Base-by-base conservation (phyloP, 768 basidiomycete genomes). In the Hemileccinum impolitum region DNA sequence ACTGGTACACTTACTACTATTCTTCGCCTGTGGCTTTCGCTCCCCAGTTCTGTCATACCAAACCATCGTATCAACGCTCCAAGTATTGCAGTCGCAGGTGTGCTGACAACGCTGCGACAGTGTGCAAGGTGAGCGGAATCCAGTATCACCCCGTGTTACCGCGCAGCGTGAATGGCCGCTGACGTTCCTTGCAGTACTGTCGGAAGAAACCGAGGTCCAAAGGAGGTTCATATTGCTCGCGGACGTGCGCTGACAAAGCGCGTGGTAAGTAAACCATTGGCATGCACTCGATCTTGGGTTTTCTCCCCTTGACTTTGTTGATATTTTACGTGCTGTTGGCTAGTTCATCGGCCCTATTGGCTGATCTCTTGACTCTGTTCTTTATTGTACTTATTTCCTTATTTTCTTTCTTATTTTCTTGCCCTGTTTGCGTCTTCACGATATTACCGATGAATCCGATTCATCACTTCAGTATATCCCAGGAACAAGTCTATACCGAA, bases 71-170 rank as follows among this genome's bases (percentile, higher is more conserved):
- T 53, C 75, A 72, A 52, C 74, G 72, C 45, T 78, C 78, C 55
- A 75, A 76, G 21, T 85, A 74, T 53, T 85, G 84, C 55, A 78
- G 82, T 52, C 82, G 79, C 67, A 75, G 71, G 40, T 85, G 83
- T 60, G 81, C 79, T 15, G 66, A 72, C 8, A 55, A 67, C 34
- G 80, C 81, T 17, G 58, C 56, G 12, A 43, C 37, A 32, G 53
- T 45, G 41, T 68, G 66, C 48, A 64, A 68, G 23, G 64, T 58
- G 18, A 21, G 54, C 30, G 1, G 5, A 13, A 23, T 4, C 15
- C 6, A 12, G 1, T 19, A 15, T 18, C 14, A 0, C 15, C 23
- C n/a, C n/a, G n/a, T 18, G 23, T 23, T 23, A 23, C 6, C 13
- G 34, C 12, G 14, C 3, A 30, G 8, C 4, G n/a, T 38, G 13